Conservation (phyloP, 768 basidiomycete species). For the Plicaturopsis crispa region DNA sequence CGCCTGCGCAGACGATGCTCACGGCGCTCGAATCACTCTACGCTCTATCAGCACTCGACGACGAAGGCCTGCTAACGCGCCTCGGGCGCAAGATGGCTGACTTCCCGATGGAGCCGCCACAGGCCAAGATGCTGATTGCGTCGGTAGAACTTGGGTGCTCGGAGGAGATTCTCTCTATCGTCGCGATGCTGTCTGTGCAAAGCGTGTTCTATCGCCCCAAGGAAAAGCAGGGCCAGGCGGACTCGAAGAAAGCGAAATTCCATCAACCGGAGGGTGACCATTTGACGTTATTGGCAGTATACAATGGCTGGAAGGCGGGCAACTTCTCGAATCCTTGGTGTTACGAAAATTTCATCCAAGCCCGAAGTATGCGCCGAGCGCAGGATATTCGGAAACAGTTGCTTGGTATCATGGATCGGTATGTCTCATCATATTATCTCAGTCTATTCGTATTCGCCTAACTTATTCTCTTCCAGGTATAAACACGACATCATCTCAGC, state of each 20-base stretch:
- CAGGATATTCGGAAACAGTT: constrained; percentile 98
- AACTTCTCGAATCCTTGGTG: constrained; percentile 99
- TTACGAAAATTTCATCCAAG: constrained; percentile 98
- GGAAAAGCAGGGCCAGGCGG: constrained; percentile 98
- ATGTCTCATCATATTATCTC: constrained; percentile 20
- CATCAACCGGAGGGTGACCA: constrained; percentile 99
- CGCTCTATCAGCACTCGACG: constrained; percentile 92
- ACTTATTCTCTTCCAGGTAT: constrained; percentile 44
- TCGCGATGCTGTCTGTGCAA: constrained; percentile 96
- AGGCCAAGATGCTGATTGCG: constrained; percentile 97
- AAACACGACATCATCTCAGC: constrained; percentile 95
- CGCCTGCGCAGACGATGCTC: constrained; percentile 93
- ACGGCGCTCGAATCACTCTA: constrained; percentile 93
- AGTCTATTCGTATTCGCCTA: constrained; percentile 4
- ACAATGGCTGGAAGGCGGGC: constrained; percentile 96
- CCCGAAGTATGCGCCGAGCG: constrained; percentile 91
- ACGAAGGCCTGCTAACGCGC: constrained; percentile 91
- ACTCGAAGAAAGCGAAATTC: constrained; percentile 99
- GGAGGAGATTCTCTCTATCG: constrained; percentile 94
- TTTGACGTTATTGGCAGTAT: constrained; percentile 85
- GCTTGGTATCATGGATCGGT: constrained; percentile 98
- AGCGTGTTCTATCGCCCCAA: constrained; percentile 98
- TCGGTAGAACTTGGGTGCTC: constrained; percentile 97
- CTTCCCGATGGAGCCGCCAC: constrained; percentile 94
- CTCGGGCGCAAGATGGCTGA: constrained; percentile 99